Percentiles rank a stretch among this genome's conserved stretches.
Conservation (phyloP, 208 protist genomes). For the Phytomonas francai region DNA sequence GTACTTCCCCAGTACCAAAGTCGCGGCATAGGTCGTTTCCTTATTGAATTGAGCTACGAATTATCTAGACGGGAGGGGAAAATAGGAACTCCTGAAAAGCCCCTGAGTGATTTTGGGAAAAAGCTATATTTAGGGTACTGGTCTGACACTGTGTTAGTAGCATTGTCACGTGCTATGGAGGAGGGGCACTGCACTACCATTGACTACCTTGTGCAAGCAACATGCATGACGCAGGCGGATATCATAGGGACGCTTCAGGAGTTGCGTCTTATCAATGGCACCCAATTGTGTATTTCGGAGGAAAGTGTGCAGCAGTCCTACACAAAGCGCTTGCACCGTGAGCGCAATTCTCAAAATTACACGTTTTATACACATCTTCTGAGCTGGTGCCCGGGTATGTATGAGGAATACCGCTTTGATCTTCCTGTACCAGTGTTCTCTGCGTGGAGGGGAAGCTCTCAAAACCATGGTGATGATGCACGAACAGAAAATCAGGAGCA, state of each 20-base stretch:
- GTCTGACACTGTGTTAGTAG: constrained; percentile 84
- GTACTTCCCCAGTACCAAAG: constrained; percentile 95
- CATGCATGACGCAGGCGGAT: constrained; percentile 68
- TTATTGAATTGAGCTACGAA: constrained; percentile 98
- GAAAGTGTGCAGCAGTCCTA: constrained; percentile 70
- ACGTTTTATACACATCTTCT: constrained; percentile 82
- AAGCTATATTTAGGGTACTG: constrained; percentile 93
- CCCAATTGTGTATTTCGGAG: constrained; percentile 70
- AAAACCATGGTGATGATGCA: not conserved
- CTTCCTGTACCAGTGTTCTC: constrained; percentile 6
- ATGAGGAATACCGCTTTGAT: constrained; percentile 33
- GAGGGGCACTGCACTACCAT: constrained; percentile 72
- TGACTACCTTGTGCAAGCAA: constrained; percentile 77
- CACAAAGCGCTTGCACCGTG: constrained; percentile 57
- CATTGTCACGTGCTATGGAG: constrained; percentile 58
- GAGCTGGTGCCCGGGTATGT: constrained; percentile 77
- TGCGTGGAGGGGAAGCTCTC: not conserved
- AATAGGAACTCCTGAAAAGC: constrained; percentile 97
- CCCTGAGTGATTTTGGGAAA: constrained; percentile 97
- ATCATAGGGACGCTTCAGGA: constrained; percentile 67
- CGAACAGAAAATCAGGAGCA: not conserved
- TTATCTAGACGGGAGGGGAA: constrained; percentile 94
- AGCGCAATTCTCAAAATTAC: constrained; percentile 65
- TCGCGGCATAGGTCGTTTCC: constrained; percentile 96
- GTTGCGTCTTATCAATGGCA: constrained; percentile 43